phyloP scores from a whole-genome alignment of 768 basidiomycete genomes.

The Lepiota brunneoincarnata region DNA sequence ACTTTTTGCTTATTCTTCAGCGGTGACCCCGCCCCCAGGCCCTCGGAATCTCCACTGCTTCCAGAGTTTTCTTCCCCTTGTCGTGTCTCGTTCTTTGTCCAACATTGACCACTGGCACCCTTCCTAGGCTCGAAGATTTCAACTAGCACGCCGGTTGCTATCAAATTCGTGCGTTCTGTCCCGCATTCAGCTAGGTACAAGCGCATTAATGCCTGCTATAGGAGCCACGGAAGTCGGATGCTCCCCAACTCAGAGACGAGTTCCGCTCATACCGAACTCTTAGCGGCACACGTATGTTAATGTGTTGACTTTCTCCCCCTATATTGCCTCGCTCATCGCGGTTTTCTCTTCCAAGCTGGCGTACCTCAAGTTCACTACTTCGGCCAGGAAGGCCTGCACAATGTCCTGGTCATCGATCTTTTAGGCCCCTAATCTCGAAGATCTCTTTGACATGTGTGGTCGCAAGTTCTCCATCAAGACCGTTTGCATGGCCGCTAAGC shows the following conservation, averaged over 20 bases:
- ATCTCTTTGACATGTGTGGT: conserved; percentile 98
- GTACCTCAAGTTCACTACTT: conserved; percentile 99
- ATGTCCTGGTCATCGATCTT: conserved; percentile 91
- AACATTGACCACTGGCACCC: neutral
- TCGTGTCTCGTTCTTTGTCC: neutral
- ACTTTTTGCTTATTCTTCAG: neutral
- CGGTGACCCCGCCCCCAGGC: neutral
- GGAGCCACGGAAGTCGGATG: conserved; percentile 97
- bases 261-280: conserved; percentile 96
- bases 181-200: conserved; percentile 4
- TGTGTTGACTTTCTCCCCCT: neutral
- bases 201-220: conserved; percentile 25
- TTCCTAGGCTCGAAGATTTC: conserved; percentile 77
- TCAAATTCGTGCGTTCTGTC: conserved; percentile 81
- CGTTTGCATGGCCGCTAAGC: conserved; percentile 97
- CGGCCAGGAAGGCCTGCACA: conserved; percentile 97
- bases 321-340: conserved; percentile 12
- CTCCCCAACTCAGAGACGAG: conserved; percentile 95
- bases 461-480: conserved; percentile 98
- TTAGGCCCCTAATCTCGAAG: conserved; percentile 97
- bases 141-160: conserved; percentile 85
- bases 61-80: neutral
- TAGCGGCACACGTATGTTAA: conserved; percentile 76
- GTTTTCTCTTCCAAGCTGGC: conserved; percentile 55
- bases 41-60: neutral